Conservation (phyloP, 2,329 filamentous ascomycete species). For the Pseudofabraea citricarpa region DNA sequence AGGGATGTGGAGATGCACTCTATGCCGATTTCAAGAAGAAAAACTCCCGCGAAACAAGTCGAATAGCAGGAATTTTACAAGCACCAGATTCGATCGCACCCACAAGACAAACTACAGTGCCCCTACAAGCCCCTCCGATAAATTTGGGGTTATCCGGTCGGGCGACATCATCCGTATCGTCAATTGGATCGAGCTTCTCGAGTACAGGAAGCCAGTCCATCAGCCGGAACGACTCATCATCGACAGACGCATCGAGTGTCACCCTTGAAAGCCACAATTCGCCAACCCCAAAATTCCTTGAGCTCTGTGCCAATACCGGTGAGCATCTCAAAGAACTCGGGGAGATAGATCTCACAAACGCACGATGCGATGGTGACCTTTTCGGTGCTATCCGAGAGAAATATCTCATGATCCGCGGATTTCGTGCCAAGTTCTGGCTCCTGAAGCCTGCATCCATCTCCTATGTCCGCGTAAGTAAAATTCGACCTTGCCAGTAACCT, state of each 20-base stretch:
- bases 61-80: neutral
- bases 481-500: neutral
- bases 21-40: neutral
- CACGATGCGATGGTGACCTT: constrained; percentile 1
- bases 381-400: constrained; percentile 1
- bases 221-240: neutral
- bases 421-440: constrained; percentile 8
- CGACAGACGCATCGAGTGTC: neutral
- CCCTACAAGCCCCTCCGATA: no score
- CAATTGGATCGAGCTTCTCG: no score
- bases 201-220: no score
- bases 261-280: no score
- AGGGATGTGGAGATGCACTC: neutral
- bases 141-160: no score
- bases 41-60: neutral
- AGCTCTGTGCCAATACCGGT: constrained; percentile 4
- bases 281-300: neutral
- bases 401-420: constrained; percentile 6
- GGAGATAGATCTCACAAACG: neutral
- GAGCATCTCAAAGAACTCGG: neutral
- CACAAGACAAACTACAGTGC: neutral
- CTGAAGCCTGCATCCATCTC: constrained; percentile 8
- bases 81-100: neutral
- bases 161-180: no score
- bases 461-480: constrained; percentile 6